Evolutionary conservation across 805 yeast genomes (phyloP).

Genomic region (Candida orba): DNA sequence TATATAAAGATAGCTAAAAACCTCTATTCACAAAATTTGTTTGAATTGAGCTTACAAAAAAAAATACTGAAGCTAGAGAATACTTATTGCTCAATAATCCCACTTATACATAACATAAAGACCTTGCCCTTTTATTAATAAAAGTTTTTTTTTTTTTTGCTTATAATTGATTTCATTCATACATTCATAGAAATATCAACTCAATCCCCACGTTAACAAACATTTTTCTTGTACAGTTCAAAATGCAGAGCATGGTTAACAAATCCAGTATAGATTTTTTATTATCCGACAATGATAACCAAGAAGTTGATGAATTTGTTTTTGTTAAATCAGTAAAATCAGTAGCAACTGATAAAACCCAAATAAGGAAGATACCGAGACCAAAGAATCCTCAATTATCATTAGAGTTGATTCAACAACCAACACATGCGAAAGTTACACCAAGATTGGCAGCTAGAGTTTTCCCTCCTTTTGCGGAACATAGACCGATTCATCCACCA

Average conservation of each 20-base stretch:
- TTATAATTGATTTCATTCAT: too few species aligned
- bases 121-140: too few species aligned
- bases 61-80: too few species aligned
- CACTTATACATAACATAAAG: too few species aligned
- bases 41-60: too few species aligned
- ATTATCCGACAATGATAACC: conserved; percentile 7
- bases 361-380: conserved; percentile 11
- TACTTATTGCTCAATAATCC: too few species aligned
- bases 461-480: conserved; percentile 24
- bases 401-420: conserved; percentile 23
- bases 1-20: too few species aligned
- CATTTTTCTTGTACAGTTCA: too few species aligned
- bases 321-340: conserved; percentile 11
- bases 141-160: too few species aligned
- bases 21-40: too few species aligned
- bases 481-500: conserved; percentile 28
- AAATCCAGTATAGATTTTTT: conserved; percentile 21
- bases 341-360: conserved; percentile 3
- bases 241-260: neutral
- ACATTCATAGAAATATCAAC: too few species aligned
- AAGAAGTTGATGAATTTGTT: conserved; percentile 2
- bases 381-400: conserved; percentile 16
- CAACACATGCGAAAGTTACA: conserved; percentile 25
- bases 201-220: too few species aligned
- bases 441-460: conserved; percentile 17